Evolutionary conservation across 768 basidiomycete genomes (phyloP).

Genomic region (Peribolospora kevripleyi): DNA sequence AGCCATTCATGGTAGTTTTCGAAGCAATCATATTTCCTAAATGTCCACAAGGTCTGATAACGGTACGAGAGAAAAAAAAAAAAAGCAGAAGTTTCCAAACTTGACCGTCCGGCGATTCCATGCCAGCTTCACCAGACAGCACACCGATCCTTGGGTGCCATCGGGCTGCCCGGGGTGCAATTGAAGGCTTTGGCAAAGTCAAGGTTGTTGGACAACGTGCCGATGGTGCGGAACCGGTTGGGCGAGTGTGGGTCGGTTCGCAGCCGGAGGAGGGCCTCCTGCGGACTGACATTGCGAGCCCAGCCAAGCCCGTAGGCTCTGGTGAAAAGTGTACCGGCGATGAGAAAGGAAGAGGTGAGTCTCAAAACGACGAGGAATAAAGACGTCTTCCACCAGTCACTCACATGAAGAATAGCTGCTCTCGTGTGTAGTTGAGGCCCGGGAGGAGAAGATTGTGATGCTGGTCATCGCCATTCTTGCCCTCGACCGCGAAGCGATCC

Average conservation of each 20-base stretch:
- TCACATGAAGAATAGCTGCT: slow-evolving; percentile 15
- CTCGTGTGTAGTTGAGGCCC: slow-evolving; percentile 9
- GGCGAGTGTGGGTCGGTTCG: slow-evolving; percentile 8
- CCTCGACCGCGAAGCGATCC: slow-evolving; percentile 10
- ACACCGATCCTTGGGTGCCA: slow-evolving; percentile 7
- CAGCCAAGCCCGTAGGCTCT: slow-evolving; percentile 11
- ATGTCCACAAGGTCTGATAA: too few species aligned
- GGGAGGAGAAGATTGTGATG: slow-evolving; percentile 11
- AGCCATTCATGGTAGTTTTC: too few species aligned
- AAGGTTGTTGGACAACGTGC: slow-evolving; percentile 10
- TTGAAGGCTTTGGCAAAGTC: slow-evolving; percentile 12
- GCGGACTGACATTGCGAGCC: slow-evolving; percentile 10
- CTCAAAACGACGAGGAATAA: not conserved
- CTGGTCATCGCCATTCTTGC: slow-evolving; percentile 6
- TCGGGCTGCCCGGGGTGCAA: slow-evolving; percentile 5
- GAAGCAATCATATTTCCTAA: too few species aligned
- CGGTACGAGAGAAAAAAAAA: too few species aligned
- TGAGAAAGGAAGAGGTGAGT: not conserved
- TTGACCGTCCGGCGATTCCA: too few species aligned
- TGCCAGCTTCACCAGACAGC: too few species aligned
- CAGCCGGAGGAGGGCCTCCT: slow-evolving; percentile 7
- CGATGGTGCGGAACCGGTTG: slow-evolving; percentile 1
- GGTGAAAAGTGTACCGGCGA: too few species aligned
- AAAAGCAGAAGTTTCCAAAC: too few species aligned
- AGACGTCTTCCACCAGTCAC: too few species aligned